A percentile compares a stretch with the other conserved stretches of the same genome.
Conservation (phyloP, 805 yeast genomes). For the Wickerhamiella siamensis region DNA sequence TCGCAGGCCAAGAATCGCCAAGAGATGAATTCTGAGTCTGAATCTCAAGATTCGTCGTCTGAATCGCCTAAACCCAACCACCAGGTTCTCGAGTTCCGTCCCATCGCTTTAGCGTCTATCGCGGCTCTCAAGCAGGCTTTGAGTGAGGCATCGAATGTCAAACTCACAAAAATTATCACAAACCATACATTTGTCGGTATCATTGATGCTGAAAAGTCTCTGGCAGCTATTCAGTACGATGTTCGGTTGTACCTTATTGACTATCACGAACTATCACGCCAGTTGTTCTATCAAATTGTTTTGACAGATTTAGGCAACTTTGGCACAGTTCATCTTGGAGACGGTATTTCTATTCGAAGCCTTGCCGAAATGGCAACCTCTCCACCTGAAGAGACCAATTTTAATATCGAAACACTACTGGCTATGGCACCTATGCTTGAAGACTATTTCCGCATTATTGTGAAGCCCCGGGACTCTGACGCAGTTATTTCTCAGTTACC, state of each 20-base stretch:
- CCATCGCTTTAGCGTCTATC: conserved; percentile 26
- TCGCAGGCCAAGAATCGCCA: too few species aligned
- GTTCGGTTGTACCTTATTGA: conserved; percentile 66
- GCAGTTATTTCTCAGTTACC: conserved; percentile 43
- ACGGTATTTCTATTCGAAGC: conserved; percentile 25
- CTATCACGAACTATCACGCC: conserved; percentile 52
- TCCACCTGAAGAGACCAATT: conserved; percentile 1
- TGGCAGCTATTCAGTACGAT: conserved; percentile 76
- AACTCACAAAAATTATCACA: conserved; percentile 52
- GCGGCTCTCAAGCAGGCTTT: conserved; percentile 39
- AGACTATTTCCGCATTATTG: conserved; percentile 57
- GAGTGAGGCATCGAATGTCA: conserved; percentile 32
- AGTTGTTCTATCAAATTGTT: conserved; percentile 70
- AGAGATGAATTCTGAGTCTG: background rate
- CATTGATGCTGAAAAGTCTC: conserved; percentile 53
- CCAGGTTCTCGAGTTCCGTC: background rate
- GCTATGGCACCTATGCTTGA: conserved; percentile 61
- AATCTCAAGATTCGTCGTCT: background rate
- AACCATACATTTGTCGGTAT: conserved; percentile 68
- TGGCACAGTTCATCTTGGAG: conserved; percentile 39
- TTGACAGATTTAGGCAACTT: conserved; percentile 68
- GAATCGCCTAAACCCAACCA: conserved; percentile 10
- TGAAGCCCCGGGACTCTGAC: conserved; percentile 24
- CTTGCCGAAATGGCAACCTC: conserved; percentile 23
- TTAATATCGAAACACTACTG: conserved; percentile 20